These are phyloP conservation scores for Tulasnella sp. DNA, from an alignment of 768 basidiomycete genomes.

Conservation along the genomic window DNA sequence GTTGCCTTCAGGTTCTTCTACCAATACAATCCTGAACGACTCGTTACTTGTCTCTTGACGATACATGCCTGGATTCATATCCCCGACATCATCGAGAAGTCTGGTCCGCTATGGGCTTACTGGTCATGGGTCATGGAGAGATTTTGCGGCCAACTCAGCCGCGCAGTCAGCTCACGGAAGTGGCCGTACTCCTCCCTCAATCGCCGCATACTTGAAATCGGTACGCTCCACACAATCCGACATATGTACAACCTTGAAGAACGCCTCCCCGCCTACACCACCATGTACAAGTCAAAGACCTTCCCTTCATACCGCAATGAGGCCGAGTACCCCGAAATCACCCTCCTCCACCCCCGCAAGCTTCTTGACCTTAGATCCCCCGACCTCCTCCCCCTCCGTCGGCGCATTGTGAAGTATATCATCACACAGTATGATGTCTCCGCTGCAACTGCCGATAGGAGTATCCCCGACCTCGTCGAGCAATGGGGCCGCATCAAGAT, in stretches of 20 bases:
- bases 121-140: conserved; percentile 1
- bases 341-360: background rate
- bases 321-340: background rate
- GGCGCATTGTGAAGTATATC: background rate
- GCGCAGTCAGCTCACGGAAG: background rate
- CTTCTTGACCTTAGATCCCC: background rate
- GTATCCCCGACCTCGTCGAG: background rate
- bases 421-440: background rate
- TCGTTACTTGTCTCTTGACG: background rate
- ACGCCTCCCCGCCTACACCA: background rate
- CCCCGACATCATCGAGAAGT: background rate
- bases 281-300: background rate
- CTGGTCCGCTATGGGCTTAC: background rate
- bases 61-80: conserved; percentile 7
- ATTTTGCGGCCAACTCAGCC: background rate
- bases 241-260: background rate
- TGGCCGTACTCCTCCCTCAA: background rate
- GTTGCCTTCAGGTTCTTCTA: background rate
- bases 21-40: background rate
- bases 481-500: background rate
- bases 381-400: background rate
- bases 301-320: background rate
- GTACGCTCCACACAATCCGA: background rate
- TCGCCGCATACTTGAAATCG: background rate
- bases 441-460: too few relatives aligned